A percentile compares a stretch with the other conserved stretches of the same genome.
Evolutionary conservation across 2,329 filamentous ascomycete species (phyloP).

Genomic region (Penicillium capsulatum): DNA sequence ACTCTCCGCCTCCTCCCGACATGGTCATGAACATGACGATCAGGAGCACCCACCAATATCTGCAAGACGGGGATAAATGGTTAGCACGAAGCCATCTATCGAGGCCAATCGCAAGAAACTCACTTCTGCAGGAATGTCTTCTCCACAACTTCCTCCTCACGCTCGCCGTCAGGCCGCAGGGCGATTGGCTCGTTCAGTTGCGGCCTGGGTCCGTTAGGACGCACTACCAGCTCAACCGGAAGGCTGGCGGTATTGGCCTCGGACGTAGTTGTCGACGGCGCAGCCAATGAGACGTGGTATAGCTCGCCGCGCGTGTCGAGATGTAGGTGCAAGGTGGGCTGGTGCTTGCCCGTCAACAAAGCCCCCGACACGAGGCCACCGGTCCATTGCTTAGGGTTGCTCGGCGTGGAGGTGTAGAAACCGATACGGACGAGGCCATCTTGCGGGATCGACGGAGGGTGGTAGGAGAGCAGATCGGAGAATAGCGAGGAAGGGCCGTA

Average conservation of each 20-base stretch:
- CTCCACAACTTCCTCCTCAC: slow-evolving; percentile 37
- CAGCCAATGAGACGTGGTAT: slow-evolving; percentile 39
- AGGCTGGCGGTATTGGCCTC: slow-evolving; percentile 20
- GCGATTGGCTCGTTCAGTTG: slow-evolving; percentile 40
- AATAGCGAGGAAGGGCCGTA: slow-evolving; percentile 39
- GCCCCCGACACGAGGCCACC: slow-evolving; percentile 39
- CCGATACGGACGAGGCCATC: slow-evolving; percentile 53
- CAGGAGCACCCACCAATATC: slow-evolving; percentile 48
- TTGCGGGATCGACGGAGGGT: slow-evolving; percentile 29
- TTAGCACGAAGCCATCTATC: background rate
- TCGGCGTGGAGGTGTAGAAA: slow-evolving; percentile 41
- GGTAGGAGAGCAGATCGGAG: slow-evolving; percentile 38
- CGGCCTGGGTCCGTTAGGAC: slow-evolving; percentile 28
- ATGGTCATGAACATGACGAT: slow-evolving; percentile 41
- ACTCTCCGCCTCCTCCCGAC: slow-evolving; percentile 38
- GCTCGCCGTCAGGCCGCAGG: slow-evolving; percentile 37
- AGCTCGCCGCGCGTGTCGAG: slow-evolving; percentile 35
- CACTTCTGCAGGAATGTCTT: slow-evolving; percentile 46
- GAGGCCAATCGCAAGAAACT: slow-evolving; percentile 10
- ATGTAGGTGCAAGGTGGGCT: slow-evolving; percentile 39
- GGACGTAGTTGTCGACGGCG: slow-evolving; percentile 14
- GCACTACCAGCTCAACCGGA: slow-evolving; percentile 36
- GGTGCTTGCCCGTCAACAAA: slow-evolving; percentile 25
- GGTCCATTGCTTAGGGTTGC: slow-evolving; percentile 37
- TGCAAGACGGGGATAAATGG: slow-evolving; percentile 12